Evolutionary conservation across 2,329 filamentous ascomycete genomes (phyloP), one percentile per base, ranked within the genome.

Genomic region (Albophoma yamanashiensis): DNA sequence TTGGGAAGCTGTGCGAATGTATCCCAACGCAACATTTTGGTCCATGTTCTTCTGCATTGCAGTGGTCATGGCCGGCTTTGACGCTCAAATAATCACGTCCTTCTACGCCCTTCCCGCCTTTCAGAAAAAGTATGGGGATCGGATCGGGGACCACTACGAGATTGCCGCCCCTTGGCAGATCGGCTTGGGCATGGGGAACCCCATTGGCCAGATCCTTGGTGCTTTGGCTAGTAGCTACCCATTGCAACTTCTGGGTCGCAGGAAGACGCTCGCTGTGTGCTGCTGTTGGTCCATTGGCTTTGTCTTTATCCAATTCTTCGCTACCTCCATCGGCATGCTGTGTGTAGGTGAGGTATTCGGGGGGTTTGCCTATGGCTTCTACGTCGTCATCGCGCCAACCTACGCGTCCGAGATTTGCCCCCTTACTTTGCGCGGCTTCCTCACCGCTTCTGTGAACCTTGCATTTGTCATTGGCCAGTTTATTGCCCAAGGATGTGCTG

Each of bases 1-100:
- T 63, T 59, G 67, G 58, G 64, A 79, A 42, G 76, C 78, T 0
- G 65, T 75, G 59, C 70, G 67, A 58, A 69, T 78, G 42, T 80
- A 79, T 61, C 78, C 78, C 17, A 72, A 73, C 34, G 77, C 78
- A 9, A 76, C 79, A 25, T 73, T 68, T 20, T 87, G 83, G 84
- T 83, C 81, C 9, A 74, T 79, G 50, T 84, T 83, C 66, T 82
- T 87, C 63, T 83, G 80, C 5, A 71, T 85, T 2, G 82, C 82
- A 8, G 80, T 86, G 43, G 81, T 86, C 63, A 85, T 85, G 82
- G 69, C 80, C 50, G 83, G 83, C 4, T 89, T 87, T 66, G 85
- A 88, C 67, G 82, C 83, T 0, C 84, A 88, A 67, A 77, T 88
- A 12, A 76, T 87, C 22, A 83, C 83, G 31, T 84, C 85, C 62